These are phyloP conservation scores for Ophiostoma piceae DNA, from an alignment of 2,329 filamentous ascomycete species.

Conservation along the genomic window DNA sequence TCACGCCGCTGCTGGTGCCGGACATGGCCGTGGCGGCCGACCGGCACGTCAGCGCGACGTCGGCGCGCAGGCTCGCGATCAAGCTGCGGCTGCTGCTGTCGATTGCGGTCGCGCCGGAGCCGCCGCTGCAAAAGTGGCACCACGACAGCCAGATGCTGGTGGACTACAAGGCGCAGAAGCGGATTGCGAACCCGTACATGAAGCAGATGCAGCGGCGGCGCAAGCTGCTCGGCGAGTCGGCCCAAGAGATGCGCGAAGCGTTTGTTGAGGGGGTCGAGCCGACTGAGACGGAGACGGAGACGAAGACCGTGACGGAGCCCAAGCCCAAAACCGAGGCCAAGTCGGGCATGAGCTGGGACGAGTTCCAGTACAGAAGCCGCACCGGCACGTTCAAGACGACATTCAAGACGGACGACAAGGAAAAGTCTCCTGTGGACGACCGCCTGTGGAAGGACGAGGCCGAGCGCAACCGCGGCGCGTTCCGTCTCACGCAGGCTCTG, in stretches of 20 bases:
- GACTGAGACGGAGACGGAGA: background rate
- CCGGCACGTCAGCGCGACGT: background rate
- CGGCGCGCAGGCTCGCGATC: constrained; percentile 20
- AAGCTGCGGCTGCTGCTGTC: constrained; percentile 25
- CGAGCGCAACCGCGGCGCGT: background rate
- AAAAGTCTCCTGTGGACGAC: background rate
- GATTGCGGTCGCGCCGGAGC: constrained; percentile 20
- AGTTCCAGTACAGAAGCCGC: constrained; percentile 5
- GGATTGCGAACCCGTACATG: background rate
- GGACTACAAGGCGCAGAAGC: constrained; percentile 2
- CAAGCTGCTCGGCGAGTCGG: background rate
- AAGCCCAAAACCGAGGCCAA: background rate
- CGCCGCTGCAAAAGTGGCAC: background rate
- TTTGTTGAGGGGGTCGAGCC: background rate
- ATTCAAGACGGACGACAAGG: background rate
- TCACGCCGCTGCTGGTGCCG: constrained; percentile 24
- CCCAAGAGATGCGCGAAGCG: background rate
- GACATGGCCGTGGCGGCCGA: constrained; percentile 9
- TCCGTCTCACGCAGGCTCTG: constrained; percentile 12
- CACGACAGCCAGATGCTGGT: constrained; percentile 13
- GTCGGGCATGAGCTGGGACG: constrained; percentile 12
- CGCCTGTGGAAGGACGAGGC: background rate
- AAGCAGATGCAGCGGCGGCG: background rate
- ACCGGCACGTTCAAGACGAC: constrained; percentile 1
- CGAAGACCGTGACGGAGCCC: background rate